A percentile compares a stretch with the other conserved stretches of the same genome.
These are phyloP conservation scores for Sechiopsis laciniata DNA, from an alignment of 306 rosid species.

Conservation along the genomic window DNA sequence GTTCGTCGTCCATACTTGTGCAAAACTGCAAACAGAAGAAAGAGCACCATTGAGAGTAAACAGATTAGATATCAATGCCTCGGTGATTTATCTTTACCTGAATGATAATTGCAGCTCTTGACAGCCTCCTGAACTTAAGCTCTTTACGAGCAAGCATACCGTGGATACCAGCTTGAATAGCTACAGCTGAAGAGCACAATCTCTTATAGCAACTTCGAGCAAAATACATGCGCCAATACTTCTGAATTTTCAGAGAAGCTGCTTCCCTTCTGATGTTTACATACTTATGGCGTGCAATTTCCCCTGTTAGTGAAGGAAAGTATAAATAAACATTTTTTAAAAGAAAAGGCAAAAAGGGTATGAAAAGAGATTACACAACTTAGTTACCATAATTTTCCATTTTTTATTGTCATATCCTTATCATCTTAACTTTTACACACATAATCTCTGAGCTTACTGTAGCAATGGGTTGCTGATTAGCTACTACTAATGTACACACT, in stretches of 20 bases:
- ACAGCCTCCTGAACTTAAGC: constrained; percentile 49
- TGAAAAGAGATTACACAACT: background rate
- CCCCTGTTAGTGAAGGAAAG: constrained; percentile 39
- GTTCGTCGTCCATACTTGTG: background rate
- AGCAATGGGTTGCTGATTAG: constrained; percentile 6
- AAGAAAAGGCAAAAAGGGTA: background rate
- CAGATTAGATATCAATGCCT: constrained; percentile 7
- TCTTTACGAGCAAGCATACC: constrained; percentile 71
- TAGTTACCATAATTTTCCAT: background rate
- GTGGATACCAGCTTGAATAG: constrained; percentile 59
- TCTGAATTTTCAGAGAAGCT: constrained; percentile 79
- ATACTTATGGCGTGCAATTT: constrained; percentile 51
- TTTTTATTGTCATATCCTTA: background rate
- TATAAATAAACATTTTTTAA: too few species aligned
- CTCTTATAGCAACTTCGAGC: constrained; percentile 40
- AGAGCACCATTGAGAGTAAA: constrained; percentile 6
- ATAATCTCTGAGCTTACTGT: background rate
- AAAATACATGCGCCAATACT: constrained; percentile 45
- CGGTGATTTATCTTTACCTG: constrained; percentile 46
- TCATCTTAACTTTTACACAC: background rate
- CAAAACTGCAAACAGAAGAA: constrained; percentile 11
- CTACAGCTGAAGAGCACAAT: constrained; percentile 44
- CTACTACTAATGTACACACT: constrained; percentile 1
- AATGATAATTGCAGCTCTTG: constrained; percentile 51
- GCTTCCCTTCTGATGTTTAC: constrained; percentile 66